Percentiles rank a stretch among this genome's conserved stretches.
Evolutionary conservation across 345 rosid species (phyloP).

Genomic region (Gossypium stocksii): DNA sequence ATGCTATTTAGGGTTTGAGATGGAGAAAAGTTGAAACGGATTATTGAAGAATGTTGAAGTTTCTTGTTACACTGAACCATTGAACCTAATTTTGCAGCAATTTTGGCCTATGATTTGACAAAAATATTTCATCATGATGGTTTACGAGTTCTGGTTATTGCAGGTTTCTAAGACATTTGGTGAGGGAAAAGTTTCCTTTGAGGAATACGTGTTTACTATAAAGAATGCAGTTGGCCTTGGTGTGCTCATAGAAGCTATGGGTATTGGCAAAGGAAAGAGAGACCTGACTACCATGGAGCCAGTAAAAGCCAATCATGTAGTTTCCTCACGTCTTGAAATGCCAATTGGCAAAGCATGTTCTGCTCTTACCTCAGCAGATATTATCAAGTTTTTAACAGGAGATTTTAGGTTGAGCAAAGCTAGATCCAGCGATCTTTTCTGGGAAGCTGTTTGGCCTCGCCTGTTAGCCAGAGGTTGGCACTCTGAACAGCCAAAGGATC

Average conservation of each 20-base stretch:
- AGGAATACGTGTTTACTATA: constrained; percentile 38
- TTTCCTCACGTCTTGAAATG: constrained; percentile 31
- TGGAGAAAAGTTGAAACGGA: no score
- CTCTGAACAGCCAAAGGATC: constrained; percentile 49
- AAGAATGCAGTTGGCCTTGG: constrained; percentile 30
- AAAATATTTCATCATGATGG: constrained; percentile 2
- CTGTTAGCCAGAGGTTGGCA: constrained; percentile 57
- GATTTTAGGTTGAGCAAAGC: constrained; percentile 49
- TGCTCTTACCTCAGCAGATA: constrained; percentile 37
- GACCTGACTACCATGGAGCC: constrained; percentile 47
- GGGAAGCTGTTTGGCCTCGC: constrained; percentile 66
- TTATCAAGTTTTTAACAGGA: constrained; percentile 44
- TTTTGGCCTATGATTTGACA: background rate
- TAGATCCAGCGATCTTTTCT: constrained; percentile 46
- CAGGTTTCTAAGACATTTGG: constrained; percentile 52
- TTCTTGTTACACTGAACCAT: background rate
- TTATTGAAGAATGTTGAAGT: no score
- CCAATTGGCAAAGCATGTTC: constrained; percentile 52
- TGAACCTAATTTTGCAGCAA: background rate
- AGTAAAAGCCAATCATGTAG: constrained; percentile 25
- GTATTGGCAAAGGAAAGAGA: constrained; percentile 44
- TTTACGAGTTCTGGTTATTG: constrained; percentile 10
- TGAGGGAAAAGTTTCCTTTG: constrained; percentile 48
- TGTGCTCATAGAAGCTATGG: constrained; percentile 37
- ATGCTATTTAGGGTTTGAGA: no score